Percentiles rank a stretch among this genome's conserved stretches.
phyloP scores from a whole-genome alignment of 2,329 filamentous ascomycete genomes.

The Fusarium acutatum region DNA sequence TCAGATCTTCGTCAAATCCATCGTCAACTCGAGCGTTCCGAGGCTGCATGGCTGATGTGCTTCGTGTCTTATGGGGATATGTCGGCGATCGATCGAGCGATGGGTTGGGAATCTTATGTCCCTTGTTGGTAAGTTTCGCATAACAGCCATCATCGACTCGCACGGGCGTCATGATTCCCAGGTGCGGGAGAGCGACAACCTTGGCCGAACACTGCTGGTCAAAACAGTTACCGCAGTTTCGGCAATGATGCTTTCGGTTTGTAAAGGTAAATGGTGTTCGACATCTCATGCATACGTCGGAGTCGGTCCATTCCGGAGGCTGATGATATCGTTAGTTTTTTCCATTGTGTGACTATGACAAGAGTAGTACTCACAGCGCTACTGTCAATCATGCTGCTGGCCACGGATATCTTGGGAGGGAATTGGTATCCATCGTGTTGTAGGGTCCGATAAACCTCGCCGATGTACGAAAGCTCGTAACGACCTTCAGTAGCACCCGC shows the following conservation, averaged over 20 bases:
- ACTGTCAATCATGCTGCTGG: conserved; percentile 98
- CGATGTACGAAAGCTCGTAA: conserved; percentile 84
- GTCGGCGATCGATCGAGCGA: conserved; percentile 61
- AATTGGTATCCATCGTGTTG: conserved; percentile 90
- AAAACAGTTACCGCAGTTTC: conserved; percentile 98
- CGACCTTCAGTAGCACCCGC: conserved; percentile 87
- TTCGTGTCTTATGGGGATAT: conserved; percentile 70
- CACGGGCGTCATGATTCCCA: conserved; percentile 90
- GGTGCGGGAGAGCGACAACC: conserved; percentile 84
- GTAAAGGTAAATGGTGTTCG: conserved; percentile 96
- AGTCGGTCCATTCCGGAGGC: conserved; percentile 97
- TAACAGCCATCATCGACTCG: conserved; percentile 97
- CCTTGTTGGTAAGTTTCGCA: conserved; percentile 82
- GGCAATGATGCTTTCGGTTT: conserved; percentile 97
- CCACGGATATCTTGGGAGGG: conserved; percentile 83
- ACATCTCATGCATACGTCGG: conserved; percentile 98
- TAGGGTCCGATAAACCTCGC: conserved; percentile 83
- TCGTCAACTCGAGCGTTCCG: conserved; percentile 88
- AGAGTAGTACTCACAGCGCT: conserved; percentile 75
- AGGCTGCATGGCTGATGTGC: conserved; percentile 81
- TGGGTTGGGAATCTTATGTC: conserved; percentile 47
- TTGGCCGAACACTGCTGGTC: conserved; percentile 95
- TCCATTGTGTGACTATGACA: too few species aligned
- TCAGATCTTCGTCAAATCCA: conserved; percentile 93
- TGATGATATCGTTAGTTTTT: conserved; percentile 47